phyloP scores from a whole-genome alignment of 2,329 filamentous ascomycete species.

The Cladophialophora immunda region DNA sequence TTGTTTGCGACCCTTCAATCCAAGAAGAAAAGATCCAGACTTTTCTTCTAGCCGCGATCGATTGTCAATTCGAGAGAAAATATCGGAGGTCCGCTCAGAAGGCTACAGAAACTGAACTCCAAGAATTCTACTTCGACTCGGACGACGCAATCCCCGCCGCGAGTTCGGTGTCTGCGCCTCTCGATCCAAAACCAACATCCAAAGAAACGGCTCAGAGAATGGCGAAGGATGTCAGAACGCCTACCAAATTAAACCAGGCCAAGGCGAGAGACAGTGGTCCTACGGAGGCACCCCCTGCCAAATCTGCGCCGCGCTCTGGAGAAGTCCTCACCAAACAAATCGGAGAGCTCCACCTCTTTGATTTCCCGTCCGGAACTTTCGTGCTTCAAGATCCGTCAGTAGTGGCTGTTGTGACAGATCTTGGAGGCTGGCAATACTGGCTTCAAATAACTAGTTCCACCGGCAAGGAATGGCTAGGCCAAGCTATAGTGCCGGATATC shows the following conservation, averaged over 20 bases:
- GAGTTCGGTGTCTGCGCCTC: slow-evolving; percentile 63
- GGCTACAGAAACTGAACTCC: slow-evolving; percentile 81
- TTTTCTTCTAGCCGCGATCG: slow-evolving; percentile 82
- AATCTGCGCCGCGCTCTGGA: slow-evolving; percentile 69
- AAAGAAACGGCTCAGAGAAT: slow-evolving; percentile 54
- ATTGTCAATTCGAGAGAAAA: slow-evolving; percentile 98
- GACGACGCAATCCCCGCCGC: slow-evolving; percentile 69
- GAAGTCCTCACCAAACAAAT: slow-evolving; percentile 78
- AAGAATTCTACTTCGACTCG: slow-evolving; percentile 79
- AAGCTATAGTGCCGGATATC: slow-evolving; percentile 85
- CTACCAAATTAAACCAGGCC: slow-evolving; percentile 49
- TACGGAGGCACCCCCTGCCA: slow-evolving; percentile 68
- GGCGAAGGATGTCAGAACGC: slow-evolving; percentile 55
- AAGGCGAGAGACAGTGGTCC: slow-evolving; percentile 51
- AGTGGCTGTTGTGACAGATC: slow-evolving; percentile 81
- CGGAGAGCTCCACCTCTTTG: slow-evolving; percentile 91
- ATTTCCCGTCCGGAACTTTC: slow-evolving; percentile 87
- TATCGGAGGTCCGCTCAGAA: slow-evolving; percentile 81
- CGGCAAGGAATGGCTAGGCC: slow-evolving; percentile 84
- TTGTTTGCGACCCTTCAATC: slow-evolving; percentile 84
- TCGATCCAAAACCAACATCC: slow-evolving; percentile 47
- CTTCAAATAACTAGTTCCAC: slow-evolving; percentile 78
- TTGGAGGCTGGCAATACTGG: slow-evolving; percentile 95
- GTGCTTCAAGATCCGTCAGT: slow-evolving; percentile 79
- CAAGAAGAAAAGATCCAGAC: slow-evolving; percentile 75